Evolutionary conservation across 768 basidiomycete genomes (phyloP), one percentile per base, ranked within the genome.

Genomic region (Suillus ampliporus): DNA sequence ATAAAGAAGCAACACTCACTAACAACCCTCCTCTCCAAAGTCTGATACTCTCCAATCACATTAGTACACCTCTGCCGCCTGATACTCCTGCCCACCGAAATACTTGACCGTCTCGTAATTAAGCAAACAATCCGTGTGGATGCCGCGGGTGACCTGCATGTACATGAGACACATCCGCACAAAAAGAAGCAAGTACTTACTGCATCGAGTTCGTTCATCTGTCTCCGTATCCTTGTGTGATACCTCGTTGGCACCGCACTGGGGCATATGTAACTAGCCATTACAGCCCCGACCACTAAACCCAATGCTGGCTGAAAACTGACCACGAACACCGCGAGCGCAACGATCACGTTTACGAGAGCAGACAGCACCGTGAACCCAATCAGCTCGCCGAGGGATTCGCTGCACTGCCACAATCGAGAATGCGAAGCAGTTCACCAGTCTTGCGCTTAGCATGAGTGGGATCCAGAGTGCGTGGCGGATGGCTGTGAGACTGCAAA

Each of bases 21-120:
- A 60, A 90, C 87, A 61, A 94, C 92, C 71, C 81, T 86, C 72
- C 86, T 88, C 68, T 94, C 92, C 52, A 90, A 75, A 10, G 75
- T 75, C 68, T 95, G 94, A 68, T 94, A 95, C 59, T 89, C 82
- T 17, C 80, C 73, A 64, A 96, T 83, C 3, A 94, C 91, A 17
- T 88, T 83, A 13, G 79, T 73, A 69, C 93, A 95, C 37, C 94
- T 83, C 47, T 81, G 80, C n/a, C n/a, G 83, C 83, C 71, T 96
- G 94, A 68, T 94, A 86, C 26, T 85, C 82, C 74, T 97, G 94
- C 17, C 92, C 90, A 21, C 87, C 87, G 72, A 95, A 95, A 72
- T 93, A 93, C 74, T 93, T 95, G 68, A 94, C 89, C 5, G 92
- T 94, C 74, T 91, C 90, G 64, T 91, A 92, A 70, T 91, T 91